These are phyloP conservation scores for Nicotiana attenuata DNA, from an alignment of 257 asterid genomes.

Conservation along the genomic window DNA sequence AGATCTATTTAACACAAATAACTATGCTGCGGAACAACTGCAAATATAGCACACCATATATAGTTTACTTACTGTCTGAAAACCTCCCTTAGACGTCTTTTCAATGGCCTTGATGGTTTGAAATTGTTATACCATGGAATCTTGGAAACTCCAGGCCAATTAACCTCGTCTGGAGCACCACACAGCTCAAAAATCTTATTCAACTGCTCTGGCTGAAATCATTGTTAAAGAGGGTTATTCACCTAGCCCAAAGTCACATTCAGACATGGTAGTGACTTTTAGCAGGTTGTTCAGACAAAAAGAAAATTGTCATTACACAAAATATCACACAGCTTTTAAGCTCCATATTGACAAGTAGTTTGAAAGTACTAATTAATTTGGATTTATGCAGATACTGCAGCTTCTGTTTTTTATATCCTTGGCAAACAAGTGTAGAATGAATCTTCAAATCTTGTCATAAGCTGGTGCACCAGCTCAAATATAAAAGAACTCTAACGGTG, in stretches of 20 bases:
- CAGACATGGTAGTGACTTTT: not conserved
- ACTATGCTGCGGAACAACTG: not conserved
- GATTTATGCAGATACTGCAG: not conserved
- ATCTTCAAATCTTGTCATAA: not conserved
- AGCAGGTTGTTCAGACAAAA: not conserved
- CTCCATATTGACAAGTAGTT: not conserved
- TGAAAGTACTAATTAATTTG: not conserved
- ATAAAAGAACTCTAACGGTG: not conserved
- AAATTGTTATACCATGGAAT: constrained; percentile 91
- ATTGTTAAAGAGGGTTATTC: not conserved
- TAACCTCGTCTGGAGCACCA: constrained; percentile 90
- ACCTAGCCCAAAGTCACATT: not conserved
- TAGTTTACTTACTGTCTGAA: constrained; percentile 68
- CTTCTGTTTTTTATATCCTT: not conserved
- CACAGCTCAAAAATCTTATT: constrained; percentile 92
- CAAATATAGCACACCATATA: not conserved
- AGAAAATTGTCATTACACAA: not conserved
- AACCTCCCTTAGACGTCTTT: constrained; percentile 75
- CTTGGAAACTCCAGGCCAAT: constrained; percentile 99
- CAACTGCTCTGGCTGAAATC: constrained; percentile 88
- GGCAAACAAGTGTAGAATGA: not conserved
- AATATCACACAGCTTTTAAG: not conserved
- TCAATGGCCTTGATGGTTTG: constrained; percentile 84
- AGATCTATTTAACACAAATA: not conserved
- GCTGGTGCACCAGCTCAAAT: not conserved